These are phyloP conservation scores for Puccinia coronata DNA, from an alignment of 1,284 basidiomycete species.

Conservation along the genomic window DNA sequence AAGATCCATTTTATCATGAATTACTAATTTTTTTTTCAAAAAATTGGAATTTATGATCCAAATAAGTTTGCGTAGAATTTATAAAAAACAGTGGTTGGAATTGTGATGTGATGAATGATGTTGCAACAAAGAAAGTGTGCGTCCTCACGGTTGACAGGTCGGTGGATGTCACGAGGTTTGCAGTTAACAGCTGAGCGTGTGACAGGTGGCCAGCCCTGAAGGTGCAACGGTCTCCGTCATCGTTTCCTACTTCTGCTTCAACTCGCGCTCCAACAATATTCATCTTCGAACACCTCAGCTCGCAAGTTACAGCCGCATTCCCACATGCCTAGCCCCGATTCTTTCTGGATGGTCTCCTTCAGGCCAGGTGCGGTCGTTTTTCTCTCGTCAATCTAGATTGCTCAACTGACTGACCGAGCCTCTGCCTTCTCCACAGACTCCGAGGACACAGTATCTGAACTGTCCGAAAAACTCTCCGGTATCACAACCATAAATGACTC, in stretches of 20 bases:
- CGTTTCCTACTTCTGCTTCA: background rate
- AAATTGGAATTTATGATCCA: no score
- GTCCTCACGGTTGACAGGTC: background rate
- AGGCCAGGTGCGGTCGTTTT: constrained; percentile 36
- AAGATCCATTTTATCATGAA: no score
- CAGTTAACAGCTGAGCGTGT: background rate
- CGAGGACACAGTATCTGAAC: constrained; percentile 37
- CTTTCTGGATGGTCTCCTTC: constrained; percentile 49
- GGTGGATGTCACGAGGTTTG: background rate
- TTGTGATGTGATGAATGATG: no score
- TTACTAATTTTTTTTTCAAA: no score
- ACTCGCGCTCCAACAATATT: background rate
- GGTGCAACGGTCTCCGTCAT: background rate
- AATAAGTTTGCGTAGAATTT: no score
- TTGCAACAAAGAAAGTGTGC: no score
- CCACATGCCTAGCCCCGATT: constrained; percentile 47
- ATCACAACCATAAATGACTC: constrained; percentile 28
- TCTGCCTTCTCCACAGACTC: constrained; percentile 30
- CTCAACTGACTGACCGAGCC: background rate
- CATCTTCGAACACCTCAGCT: background rate
- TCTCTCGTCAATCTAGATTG: background rate
- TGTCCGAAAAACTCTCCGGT: constrained; percentile 38
- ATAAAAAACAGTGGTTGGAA: no score
- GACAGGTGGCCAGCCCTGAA: background rate
- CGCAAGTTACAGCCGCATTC: background rate